phyloP scores from a whole-genome alignment of 441 rosid genomes.

The Croton setiger region DNA sequence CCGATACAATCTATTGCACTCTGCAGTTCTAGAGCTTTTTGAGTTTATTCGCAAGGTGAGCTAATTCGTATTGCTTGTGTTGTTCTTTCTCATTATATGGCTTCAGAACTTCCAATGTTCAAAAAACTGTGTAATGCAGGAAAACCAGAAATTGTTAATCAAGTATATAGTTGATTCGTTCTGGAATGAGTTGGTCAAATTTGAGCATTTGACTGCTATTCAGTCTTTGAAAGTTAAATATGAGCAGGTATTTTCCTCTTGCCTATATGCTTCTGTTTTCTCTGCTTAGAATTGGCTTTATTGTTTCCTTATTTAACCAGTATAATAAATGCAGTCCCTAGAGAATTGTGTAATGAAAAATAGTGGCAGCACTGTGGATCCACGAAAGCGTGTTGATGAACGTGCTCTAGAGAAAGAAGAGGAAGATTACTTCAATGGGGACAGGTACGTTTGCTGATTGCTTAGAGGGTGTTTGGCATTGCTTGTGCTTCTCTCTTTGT shows the following conservation, averaged over 20 bases:
- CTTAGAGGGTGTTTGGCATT: too few species aligned
- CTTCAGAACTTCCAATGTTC: constrained; percentile 11
- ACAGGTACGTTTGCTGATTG: constrained; percentile 45
- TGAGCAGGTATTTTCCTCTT: constrained; percentile 70
- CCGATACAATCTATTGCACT: constrained; percentile 90
- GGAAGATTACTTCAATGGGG: constrained; percentile 95
- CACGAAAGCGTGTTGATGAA: constrained; percentile 74
- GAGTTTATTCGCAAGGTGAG: constrained; percentile 91
- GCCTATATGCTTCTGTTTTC: neutral
- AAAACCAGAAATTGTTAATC: constrained; percentile 71
- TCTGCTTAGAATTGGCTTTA: constrained; percentile 11
- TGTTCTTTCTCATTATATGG: constrained; percentile 6
- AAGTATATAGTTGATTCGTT: constrained; percentile 79
- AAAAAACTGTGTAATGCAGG: constrained; percentile 46
- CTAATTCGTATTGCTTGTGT: constrained; percentile 1
- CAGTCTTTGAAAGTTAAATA: constrained; percentile 81
- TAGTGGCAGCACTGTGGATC: constrained; percentile 49
- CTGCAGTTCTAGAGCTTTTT: constrained; percentile 87
- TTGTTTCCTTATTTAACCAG: constrained; percentile 16
- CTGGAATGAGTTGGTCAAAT: constrained; percentile 77
- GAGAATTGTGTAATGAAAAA: constrained; percentile 64
- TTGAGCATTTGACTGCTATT: constrained; percentile 69
- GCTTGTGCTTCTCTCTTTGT: too few species aligned
- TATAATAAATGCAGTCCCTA: constrained; percentile 56
- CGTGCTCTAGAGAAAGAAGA: constrained; percentile 96